Base-by-base conservation (phyloP, 495 filamentous ascomycete species). In the Penicillium flavigenum region DNA sequence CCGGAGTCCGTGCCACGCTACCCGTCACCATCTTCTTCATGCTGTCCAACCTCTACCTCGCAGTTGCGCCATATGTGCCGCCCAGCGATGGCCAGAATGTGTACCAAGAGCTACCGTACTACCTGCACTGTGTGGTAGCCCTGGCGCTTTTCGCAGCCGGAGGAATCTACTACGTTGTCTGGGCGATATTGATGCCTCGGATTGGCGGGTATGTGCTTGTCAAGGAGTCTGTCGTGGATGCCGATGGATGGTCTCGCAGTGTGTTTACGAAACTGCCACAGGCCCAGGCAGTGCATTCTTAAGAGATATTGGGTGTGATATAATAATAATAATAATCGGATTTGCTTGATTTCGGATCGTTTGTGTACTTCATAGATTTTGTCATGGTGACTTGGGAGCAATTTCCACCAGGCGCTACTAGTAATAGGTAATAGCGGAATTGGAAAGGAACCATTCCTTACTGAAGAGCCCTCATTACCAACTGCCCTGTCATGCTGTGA, bases 11-110 rank as follows among this genome's bases (percentile, higher is more conserved):
- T 14, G 71, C 67, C 1, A 70, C 66, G 2, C 60, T 68, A 14
- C 69, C 67, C 51, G 80, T 87, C 19, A 78, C 80, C 27, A 69
- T 83, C 54, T 76, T 88, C 41, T 82, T 79, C 62, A 79, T 84
- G 51, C 58, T 83, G 10, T 76, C 83, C 4, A 79, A 86, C 31
- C 44, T 85, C 2, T 88, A 84, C 65, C 68, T 85, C 44, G 69
- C 86, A 7, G 69, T 85, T 19, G 85, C 85, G 58, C 85, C 86
- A 5, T 89, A 86, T 76, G 83, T 84, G 39, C 85, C 86, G 5
- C 86, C 86, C 0, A 76, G 73, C 11, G 79, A 69, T 0, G 85
- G 80, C 4, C 72, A 79, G n/a, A 82, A 73, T 22, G 84, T 85
- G 4, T 80, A 83, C 53, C 75, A 87, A 2, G 78, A 78, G 34